These are phyloP conservation scores for Colletotrichum camelliae DNA, from an alignment of 2,329 filamentous ascomycete species.

Conservation along the genomic window DNA sequence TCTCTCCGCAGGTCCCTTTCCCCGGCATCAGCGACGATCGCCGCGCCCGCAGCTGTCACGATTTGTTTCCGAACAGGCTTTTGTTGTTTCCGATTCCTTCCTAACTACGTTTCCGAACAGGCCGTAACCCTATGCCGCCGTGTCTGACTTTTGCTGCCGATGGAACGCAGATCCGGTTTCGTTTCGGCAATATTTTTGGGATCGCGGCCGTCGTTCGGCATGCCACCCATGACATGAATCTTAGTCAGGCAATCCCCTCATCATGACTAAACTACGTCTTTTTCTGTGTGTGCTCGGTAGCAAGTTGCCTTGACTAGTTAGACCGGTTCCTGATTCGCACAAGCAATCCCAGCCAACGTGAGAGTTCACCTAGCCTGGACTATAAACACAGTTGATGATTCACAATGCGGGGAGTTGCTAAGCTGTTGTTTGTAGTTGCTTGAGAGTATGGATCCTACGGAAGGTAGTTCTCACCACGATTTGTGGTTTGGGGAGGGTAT, in stretches of 20 bases:
- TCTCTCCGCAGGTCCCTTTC: background rate
- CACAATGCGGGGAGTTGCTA: background rate
- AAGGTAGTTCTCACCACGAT: background rate
- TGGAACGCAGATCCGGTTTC: background rate
- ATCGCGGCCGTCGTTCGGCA: background rate
- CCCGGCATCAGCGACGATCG: background rate
- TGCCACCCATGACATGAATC: background rate
- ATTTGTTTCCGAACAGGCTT: background rate
- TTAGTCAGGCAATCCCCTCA: background rate
- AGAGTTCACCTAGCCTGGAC: background rate
- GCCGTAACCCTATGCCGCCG: background rate
- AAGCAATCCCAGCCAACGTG: background rate
- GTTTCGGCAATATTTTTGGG: background rate
- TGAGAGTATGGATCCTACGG: background rate
- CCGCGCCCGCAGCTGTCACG: background rate
- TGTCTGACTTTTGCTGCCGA: background rate
- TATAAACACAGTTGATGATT: background rate
- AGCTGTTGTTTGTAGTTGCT: background rate
- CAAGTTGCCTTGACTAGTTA: background rate
- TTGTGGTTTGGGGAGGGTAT: background rate
- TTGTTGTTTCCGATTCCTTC: no score
- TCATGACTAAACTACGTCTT: background rate
- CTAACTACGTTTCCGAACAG: background rate
- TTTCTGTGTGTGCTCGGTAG: background rate
- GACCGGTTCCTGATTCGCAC: background rate